Percentiles rank a stretch among this genome's conserved stretches.
Evolutionary conservation across 2,329 filamentous ascomycete species (phyloP).

Genomic region (Alternaria arbusti): DNA sequence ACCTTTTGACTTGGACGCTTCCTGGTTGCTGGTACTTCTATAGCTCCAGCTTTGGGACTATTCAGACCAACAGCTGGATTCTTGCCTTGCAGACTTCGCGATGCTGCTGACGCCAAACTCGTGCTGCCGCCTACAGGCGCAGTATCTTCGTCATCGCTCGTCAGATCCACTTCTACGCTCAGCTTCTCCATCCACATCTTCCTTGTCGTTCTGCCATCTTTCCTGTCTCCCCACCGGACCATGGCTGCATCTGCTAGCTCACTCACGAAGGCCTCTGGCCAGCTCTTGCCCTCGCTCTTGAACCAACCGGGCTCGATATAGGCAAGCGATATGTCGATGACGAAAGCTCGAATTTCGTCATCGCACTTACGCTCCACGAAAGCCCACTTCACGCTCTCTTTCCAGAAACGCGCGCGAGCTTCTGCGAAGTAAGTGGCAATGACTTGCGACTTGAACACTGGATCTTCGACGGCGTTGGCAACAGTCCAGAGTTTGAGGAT

Average conservation of each 20-base stretch:
- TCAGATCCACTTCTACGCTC: neutral
- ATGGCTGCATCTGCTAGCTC: neutral
- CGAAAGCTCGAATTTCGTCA: neutral
- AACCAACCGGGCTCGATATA: neutral
- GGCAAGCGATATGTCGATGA: neutral
- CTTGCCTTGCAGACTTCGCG: too few species aligned
- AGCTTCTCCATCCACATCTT: neutral
- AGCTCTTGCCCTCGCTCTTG: neutral
- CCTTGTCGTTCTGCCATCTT: neutral
- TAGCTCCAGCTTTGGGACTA: neutral
- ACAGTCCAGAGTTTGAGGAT: neutral
- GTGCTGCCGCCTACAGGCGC: neutral
- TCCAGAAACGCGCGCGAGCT: neutral
- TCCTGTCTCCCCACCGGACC: neutral
- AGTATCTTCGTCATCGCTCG: neutral
- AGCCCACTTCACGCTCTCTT: neutral
- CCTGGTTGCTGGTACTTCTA: neutral
- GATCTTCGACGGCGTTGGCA: neutral
- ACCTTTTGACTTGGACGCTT: neutral
- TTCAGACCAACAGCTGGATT: neutral
- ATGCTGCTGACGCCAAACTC: neutral
- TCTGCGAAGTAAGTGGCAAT: neutral
- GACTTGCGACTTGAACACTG: neutral
- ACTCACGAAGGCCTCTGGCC: neutral
- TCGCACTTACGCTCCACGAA: neutral